Percentiles rank a stretch among this genome's conserved stretches.
phyloP scores from a whole-genome alignment of 805 yeast genomes.

The Wickerhamiella sergipiensis region DNA sequence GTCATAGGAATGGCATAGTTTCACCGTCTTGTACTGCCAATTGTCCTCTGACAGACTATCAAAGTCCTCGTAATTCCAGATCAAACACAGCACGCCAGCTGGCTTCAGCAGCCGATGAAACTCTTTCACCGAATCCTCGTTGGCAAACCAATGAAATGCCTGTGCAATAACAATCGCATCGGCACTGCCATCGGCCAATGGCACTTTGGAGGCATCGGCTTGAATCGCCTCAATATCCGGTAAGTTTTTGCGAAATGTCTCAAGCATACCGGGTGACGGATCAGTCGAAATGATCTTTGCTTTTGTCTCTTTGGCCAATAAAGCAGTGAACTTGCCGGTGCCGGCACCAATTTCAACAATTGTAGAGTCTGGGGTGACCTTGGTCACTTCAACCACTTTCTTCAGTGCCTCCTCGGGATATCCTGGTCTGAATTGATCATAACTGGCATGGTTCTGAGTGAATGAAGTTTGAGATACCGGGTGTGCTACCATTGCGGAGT shows the following conservation, averaged over 20 bases:
- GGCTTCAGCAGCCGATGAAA: conserved; percentile 38
- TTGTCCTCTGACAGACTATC: conserved; percentile 19
- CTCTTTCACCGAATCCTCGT: conserved; percentile 34
- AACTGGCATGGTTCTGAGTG: conserved; percentile 37
- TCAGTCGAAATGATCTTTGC: conserved; percentile 35
- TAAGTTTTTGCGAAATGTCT: conserved; percentile 32
- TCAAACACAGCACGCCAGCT: conserved; percentile 36
- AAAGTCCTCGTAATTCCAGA: conserved; percentile 44
- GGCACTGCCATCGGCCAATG: conserved; percentile 30
- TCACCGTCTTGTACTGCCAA: conserved; percentile 29
- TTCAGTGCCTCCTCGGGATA: conserved; percentile 32
- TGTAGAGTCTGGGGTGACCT: conserved; percentile 22
- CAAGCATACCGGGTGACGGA: conserved; percentile 45
- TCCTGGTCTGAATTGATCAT: conserved; percentile 41
- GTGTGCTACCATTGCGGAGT: conserved; percentile 16
- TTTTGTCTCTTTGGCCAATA: conserved; percentile 28
- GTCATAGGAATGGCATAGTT: conserved; percentile 28
- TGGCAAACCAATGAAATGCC: conserved; percentile 59
- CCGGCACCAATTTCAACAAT: conserved; percentile 45
- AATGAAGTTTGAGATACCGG: conserved; percentile 35
- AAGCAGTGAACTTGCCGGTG: conserved; percentile 47
- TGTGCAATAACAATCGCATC: conserved; percentile 45
- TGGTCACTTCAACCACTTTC: conserved; percentile 29
- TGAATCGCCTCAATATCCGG: conserved; percentile 29
- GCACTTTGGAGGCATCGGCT: conserved; percentile 37